Base-by-base conservation (phyloP, 2,329 filamentous ascomycete genomes). In the Tolypocladium endophyticum region DNA sequence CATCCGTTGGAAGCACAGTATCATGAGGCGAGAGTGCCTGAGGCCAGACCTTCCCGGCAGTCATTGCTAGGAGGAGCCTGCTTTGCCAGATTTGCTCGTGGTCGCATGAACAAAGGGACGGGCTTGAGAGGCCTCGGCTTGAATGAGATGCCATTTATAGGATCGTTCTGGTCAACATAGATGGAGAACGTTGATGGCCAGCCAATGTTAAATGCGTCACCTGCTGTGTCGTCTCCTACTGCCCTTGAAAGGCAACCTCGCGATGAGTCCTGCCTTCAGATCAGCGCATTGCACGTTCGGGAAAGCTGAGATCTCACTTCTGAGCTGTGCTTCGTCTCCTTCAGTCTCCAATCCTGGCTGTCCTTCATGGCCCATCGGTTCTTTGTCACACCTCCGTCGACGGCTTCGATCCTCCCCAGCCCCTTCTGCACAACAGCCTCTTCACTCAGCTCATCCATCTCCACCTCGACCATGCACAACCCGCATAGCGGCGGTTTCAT, bases 141-240 rank as follows among this genome's bases (percentile, higher is more conserved):
- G 65, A 83, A 84, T 2, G 77, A 72, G 4, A 72, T 70, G 12
- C 74, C 69, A 18, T 77, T 74, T 14, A 83, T 61, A 0, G 82
- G 81, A 61, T 84, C 76, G 35, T 71, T 69, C 5, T 81, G 74
- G 39, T 79, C 77, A 8, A 84, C 75, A 67, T 81, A 84, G 7
- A 83, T 76, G 1, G 72, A 69, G 3, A 72, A 72, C 52, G 16
- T 8, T 20, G 30, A 36, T 4, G 50, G 30, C 9, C 20, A n/a
- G 4, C 23, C 30, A 20, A 70, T 63, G 3, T 68, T 64, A 4
- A 68, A 64, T 14, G 23, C 6, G 8, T 58, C 14, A 18, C 28
- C 16, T 36, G 56, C 20, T 12, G 56, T 23, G 33, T 12, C 41
- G n/a, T 33, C 18, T 25, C 50, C 38, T 50, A 18, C 56, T 11